Conservation (phyloP, 176 grass and related monocot genomes). For the Calamus simplicifolius region DNA sequence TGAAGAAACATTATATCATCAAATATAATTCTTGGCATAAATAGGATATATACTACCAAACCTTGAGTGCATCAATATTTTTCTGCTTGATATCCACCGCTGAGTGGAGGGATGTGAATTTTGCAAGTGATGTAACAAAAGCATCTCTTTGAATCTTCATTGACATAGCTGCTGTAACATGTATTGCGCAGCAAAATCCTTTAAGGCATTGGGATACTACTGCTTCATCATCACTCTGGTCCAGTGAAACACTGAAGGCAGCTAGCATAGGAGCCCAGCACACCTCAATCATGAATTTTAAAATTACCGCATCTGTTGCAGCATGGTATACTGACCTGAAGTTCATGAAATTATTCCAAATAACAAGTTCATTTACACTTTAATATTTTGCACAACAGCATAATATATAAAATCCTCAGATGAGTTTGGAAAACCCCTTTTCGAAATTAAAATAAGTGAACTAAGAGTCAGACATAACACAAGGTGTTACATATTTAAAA, state of each 20-base stretch:
- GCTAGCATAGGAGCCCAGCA: slow-evolving; percentile 99
- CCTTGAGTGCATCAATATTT: slow-evolving; percentile 97
- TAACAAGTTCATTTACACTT: no score
- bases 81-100: slow-evolving; percentile 88
- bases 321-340: slow-evolving; percentile 91
- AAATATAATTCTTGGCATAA: not conserved
- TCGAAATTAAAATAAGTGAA: no score
- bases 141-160: slow-evolving; percentile 99
- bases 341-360: slow-evolving; percentile 22
- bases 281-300: slow-evolving; percentile 98
- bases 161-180: slow-evolving; percentile 97
- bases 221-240: slow-evolving; percentile 77
- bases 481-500: no score
- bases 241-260: slow-evolving; percentile 96
- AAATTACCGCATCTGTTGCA: slow-evolving; percentile 81
- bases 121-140: slow-evolving; percentile 95
- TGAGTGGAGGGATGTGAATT: slow-evolving; percentile 97
- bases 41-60: slow-evolving; percentile 25
- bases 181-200: slow-evolving; percentile 89
- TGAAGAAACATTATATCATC: no score
- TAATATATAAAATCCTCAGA: no score
- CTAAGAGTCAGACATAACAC: no score
- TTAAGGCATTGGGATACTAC: slow-evolving; percentile 83
- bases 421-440: no score
- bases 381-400: no score